Conservation (phyloP, 441 rosid species). For the Pelargonium australe region DNA sequence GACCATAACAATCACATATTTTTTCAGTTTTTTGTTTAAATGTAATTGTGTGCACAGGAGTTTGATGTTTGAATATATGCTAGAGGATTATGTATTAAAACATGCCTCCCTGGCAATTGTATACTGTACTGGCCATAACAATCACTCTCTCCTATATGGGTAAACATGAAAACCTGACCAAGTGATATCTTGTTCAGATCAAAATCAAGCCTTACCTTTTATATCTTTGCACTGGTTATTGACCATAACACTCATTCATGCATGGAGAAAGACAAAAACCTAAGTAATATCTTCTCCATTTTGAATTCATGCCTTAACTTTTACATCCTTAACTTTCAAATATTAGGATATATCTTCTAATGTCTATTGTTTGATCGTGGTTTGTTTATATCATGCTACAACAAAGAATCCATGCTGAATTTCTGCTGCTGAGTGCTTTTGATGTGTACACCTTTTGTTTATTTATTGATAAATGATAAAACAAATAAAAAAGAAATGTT, state of each 20-base stretch:
- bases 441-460: not conserved
- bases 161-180: not conserved
- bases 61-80: not conserved
- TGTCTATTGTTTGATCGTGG: not conserved
- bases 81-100: not conserved
- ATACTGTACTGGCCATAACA: not conserved
- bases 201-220: not conserved
- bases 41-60: not conserved
- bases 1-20: not conserved
- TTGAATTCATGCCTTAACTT: not conserved
- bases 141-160: not conserved
- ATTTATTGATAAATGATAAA: not conserved
- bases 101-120: slow-evolving; percentile 2
- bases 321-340: slow-evolving; percentile 4
- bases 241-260: not conserved
- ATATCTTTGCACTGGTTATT: not conserved
- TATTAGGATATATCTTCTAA: not conserved
- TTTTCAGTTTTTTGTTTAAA: not conserved
- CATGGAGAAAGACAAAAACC: not conserved
- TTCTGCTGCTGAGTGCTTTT: not conserved
- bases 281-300: not conserved
- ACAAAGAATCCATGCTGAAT: not conserved
- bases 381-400: not conserved
- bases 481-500: not conserved
- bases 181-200: not conserved